phyloP scores from a whole-genome alignment of 1,284 basidiomycete species.

The Tilletia caries region DNA sequence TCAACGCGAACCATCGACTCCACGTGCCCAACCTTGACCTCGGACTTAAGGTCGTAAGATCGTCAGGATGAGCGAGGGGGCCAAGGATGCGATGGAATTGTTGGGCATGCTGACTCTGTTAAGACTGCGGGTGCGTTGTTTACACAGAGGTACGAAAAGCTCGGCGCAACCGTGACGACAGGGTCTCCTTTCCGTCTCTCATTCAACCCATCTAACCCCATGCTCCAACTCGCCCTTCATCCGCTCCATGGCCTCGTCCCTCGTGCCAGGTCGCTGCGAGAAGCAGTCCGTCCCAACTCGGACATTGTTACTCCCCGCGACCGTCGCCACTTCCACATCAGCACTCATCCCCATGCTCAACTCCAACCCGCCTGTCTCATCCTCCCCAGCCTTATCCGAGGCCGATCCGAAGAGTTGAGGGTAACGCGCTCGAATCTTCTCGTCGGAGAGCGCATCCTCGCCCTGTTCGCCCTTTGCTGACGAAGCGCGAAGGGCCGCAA shows the following conservation, averaged over 20 bases:
- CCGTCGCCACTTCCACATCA: slow-evolving; percentile 83
- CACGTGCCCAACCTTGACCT: not conserved
- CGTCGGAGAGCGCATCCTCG: not conserved
- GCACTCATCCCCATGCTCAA: slow-evolving; percentile 98
- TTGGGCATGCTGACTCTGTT: too few relatives aligned
- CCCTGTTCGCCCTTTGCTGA: slow-evolving; percentile 45
- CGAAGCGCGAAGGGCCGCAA: slow-evolving; percentile 53
- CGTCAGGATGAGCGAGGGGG: too few relatives aligned
- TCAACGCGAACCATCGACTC: too few relatives aligned
- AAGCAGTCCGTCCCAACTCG: slow-evolving; percentile 90
- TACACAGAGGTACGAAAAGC: too few relatives aligned
- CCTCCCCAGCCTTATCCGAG: slow-evolving; percentile 41
- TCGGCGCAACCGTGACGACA: too few relatives aligned
- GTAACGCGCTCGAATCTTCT: slow-evolving; percentile 18
- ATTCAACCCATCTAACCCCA: slow-evolving; percentile 4
- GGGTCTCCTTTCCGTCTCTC: too few relatives aligned
- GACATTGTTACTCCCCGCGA: slow-evolving; percentile 79
- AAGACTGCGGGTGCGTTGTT: too few relatives aligned
- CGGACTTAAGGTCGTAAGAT: too few relatives aligned
- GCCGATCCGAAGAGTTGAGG: slow-evolving; percentile 19
- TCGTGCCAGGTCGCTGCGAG: slow-evolving; percentile 58
- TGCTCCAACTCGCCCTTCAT: slow-evolving; percentile 38
- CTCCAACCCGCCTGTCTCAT: slow-evolving; percentile 63
- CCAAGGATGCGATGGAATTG: too few relatives aligned
- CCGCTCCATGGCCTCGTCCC: slow-evolving; percentile 39